A percentile compares a stretch with the other conserved stretches of the same genome.
These are phyloP conservation scores for Tricharina praecox DNA, from an alignment of 495 filamentous ascomycete species.

Conservation along the genomic window DNA sequence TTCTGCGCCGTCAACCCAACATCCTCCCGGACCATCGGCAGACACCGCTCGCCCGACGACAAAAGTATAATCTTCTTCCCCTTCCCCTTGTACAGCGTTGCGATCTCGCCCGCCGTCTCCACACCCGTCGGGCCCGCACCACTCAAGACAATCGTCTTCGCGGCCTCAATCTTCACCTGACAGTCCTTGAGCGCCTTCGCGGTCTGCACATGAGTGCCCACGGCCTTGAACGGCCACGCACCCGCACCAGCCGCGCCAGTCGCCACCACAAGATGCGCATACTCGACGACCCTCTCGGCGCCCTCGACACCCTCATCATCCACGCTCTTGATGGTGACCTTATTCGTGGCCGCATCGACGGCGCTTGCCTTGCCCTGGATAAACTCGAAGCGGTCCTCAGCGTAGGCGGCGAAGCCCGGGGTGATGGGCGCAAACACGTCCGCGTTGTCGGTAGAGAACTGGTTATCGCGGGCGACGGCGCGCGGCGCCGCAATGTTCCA, in stretches of 20 bases:
- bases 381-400: constrained; percentile 25
- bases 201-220: constrained; percentile 20
- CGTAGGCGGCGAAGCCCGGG: constrained; percentile 27
- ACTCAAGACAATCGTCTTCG: constrained; percentile 44
- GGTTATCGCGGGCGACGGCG: constrained; percentile 29
- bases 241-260: constrained; percentile 22
- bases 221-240: constrained; percentile 25
- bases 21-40: constrained; percentile 26
- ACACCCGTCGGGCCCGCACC: constrained; percentile 55
- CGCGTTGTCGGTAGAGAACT: constrained; percentile 29
- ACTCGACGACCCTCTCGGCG: constrained; percentile 16
- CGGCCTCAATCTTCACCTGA: constrained; percentile 31
- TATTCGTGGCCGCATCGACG: constrained; percentile 16
- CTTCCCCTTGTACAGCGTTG: constrained; percentile 27
- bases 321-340: constrained; percentile 14
- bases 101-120: constrained; percentile 41
- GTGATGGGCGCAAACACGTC: constrained; percentile 32
- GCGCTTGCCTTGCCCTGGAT: constrained; percentile 28
- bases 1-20: constrained; percentile 28
- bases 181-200: constrained; percentile 18
- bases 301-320: constrained; percentile 9
- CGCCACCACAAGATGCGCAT: constrained; percentile 29
- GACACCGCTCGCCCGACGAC: constrained; percentile 29
- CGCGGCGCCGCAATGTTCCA: constrained; percentile 42
- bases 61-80: constrained; percentile 34